A percentile compares a stretch with the other conserved stretches of the same genome.
Evolutionary conservation across 305 asterid genomes (phyloP).

Genomic region (Fraxinus paxiana): DNA sequence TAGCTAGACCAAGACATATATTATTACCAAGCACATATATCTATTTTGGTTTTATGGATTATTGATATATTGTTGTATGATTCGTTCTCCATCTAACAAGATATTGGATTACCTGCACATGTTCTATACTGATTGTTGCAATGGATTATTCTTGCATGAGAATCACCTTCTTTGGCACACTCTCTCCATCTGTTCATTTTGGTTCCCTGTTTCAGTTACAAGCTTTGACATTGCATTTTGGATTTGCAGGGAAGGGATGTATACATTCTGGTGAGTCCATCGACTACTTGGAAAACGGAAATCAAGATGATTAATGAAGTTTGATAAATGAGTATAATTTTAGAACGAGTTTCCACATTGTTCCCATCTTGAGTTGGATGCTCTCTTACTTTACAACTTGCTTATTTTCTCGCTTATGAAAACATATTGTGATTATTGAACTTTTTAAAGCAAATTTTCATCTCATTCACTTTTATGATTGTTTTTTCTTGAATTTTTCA

Average conservation of each 20-base stretch:
- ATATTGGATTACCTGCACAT: conserved; percentile 9
- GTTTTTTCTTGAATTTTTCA: background rate
- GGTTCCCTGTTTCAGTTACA: background rate
- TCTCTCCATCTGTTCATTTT: background rate
- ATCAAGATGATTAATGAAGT: conserved; percentile 1
- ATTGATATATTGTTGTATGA: background rate
- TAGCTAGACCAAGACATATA: conserved; percentile 1
- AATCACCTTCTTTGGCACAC: background rate
- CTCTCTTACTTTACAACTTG: background rate
- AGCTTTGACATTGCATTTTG: conserved; percentile 9
- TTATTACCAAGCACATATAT: conserved; percentile 9
- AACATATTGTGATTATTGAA: background rate
- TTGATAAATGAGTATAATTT: background rate
- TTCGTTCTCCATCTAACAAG: background rate
- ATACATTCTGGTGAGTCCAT: conserved; percentile 73
- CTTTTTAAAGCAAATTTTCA: background rate
- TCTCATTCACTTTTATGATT: background rate
- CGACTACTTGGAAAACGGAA: background rate
- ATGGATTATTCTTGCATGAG: background rate
- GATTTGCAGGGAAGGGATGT: conserved; percentile 85
- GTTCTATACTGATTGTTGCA: background rate
- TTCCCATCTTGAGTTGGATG: background rate
- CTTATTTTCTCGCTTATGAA: background rate
- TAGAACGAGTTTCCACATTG: background rate
- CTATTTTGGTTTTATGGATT: conserved; percentile 1